Evolutionary conservation across 2,329 filamentous ascomycete genomes (phyloP), one percentile per base, ranked within the genome.

Genomic region (Fusarium illudens): DNA sequence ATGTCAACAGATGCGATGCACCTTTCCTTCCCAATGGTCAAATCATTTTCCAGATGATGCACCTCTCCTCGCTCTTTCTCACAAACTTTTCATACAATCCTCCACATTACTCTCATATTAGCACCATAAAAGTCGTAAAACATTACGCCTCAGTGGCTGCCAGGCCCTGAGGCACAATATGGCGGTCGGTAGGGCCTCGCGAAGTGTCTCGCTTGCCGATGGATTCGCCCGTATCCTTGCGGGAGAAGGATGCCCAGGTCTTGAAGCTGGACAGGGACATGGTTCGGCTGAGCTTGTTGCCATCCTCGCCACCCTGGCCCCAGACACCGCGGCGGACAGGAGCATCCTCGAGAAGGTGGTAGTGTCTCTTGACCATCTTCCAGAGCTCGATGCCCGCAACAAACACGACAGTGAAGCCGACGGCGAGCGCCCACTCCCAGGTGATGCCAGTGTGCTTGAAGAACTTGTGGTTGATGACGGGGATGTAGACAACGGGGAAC

Each of bases 351-450:
- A 88, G 81, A 25, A 87, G 79, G 58, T 79, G 77, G 71, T 84
- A 83, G 44, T 75, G 72, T 51, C 91, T 83, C 86, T 94, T 94
- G 64, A 79, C 77, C 71, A 84, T 84, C 81, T 94, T 93, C 90
- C 91, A 94, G 10, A 80, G 76, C 81, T 94, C 92, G 37, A 93
- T 84, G 25, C 89, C 89, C 0, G 83, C 76, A 48, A 94, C 84
- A 74, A 90, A 94, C 4, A 92, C 74, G 12, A 89, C 67, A 0
- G 89, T 85, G 60, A 87, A 87, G 19, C 88, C 85, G 30, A 92
- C 81, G 0, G 90, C 86, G 6, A 94, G 81, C 2, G 84, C 87
- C 91, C 90, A 94, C 75, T 93, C 91, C 92, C 91, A 94, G 17
- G 82, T 84, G 70, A 94, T 93, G 17, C 83, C 84, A 8, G 80